Base-by-base conservation (phyloP, 2,329 filamentous ascomycete genomes). In the Colletotrichum eremochloae region DNA sequence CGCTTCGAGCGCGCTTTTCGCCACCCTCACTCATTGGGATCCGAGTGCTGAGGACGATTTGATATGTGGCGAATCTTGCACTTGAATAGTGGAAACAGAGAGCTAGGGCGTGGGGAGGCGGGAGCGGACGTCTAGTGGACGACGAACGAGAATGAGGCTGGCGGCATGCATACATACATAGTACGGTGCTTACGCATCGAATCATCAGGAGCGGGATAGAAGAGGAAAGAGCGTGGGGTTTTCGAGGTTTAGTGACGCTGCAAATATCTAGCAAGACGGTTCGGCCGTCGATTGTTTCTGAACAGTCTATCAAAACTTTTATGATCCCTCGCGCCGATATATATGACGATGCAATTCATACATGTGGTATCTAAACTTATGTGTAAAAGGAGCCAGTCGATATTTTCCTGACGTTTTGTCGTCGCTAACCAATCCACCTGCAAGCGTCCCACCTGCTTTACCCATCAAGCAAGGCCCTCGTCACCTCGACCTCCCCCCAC, bases 321-420 rank as follows among this genome's bases (percentile, higher is more conserved):
- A 15, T 42, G 9, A 31, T n/a, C 38, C 48, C 14, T 56, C 42
- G 53, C 55, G 57, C 60, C 50, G 46, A 12, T 24, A 12, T 24
- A 11, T 63, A 42, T 36, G 33, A 12, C 14, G n/a, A 48, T 61
- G 40, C 36, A 29, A 50, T 42, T 31, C 56, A 14, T 61, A 33
- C 42, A 56, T 60, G 46, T 72, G 70, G 67, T 70, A 70, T 72
- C 66, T 24, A 62, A 72, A 65, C 38, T 72, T 70, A n/a, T 31
- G 20, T 24, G n/a, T 24, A 36, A 38, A 24, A 56, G 29, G 46
- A 61, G 40, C 24, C 56, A 29, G 24, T 11, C n/a, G 5, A 42
- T 24, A 1, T 29, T 29, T 29, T 29, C 15, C 33, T 7, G 24
- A 29, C 40, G n/a, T n/a, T n/a, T 58, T 58, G 14, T 24, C n/a